Evolutionary conservation across 148 eudicot genomes (phyloP), one percentile per base, ranked within the genome.

Genomic region (Spergularia marina): DNA sequence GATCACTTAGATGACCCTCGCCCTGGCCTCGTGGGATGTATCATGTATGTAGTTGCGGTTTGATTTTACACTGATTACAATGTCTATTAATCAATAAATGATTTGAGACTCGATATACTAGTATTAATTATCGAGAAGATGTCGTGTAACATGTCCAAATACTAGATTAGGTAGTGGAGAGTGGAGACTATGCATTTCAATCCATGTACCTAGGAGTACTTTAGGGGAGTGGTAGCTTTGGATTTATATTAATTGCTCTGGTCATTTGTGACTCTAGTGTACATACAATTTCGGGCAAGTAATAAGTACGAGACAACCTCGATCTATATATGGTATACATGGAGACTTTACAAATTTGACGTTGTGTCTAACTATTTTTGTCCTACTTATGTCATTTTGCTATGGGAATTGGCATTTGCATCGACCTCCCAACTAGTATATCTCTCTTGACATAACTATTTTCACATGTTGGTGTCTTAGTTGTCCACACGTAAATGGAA

Each of bases 341-440:
- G 51, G 20, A 52, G 55, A 47, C 72, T 67, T 67, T 76, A 8
- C 10, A 41, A 40, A 39, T 63, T 67, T 55, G 57, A 67, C 56
- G 72, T 7, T 67, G 30, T 76, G 78, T 76, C 72, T 76, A 68
- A 56, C 78, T 68, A 76, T 57, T 68, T 76, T 68, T 44, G 78
- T 21, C 65, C 41, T 56, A 6, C 17, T 76, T 18, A 67, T 3
- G 59, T 54, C 73, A 67, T 67, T 67, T 76, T 68, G 55, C 56
- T 5, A 17, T 21, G 77, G 60, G 60, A 73, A 25, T 10, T 74
- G 18, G 49, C 12, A 56, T n/a, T 44, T 55, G 66, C 65, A 76
- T 76, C 47, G 72, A 76, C 55, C 59, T 76, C 41, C 51, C 52
- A 66, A 56, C 72, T 39, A 40, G 36, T 66, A 7, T 30, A 67